phyloP scores from a whole-genome alignment of 2,329 filamentous ascomycete species.

The Colletotrichum somersetense region DNA sequence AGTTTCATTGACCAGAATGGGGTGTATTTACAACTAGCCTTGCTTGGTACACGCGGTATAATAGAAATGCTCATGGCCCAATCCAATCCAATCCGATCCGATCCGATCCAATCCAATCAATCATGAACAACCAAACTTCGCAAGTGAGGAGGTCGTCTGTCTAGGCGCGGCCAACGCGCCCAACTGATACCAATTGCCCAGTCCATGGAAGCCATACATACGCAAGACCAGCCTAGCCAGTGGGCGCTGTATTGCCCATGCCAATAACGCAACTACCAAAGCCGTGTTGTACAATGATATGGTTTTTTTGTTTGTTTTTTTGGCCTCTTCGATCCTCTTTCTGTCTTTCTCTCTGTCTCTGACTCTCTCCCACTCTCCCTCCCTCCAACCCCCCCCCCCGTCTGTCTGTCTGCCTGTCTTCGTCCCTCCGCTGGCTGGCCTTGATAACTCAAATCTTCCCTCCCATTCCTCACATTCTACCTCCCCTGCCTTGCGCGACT shows the following conservation, averaged over 20 bases:
- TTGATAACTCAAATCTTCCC: not conserved
- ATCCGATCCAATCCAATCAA: no score
- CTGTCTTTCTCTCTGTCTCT: no score
- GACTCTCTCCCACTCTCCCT: no score
- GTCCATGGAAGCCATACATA: no score
- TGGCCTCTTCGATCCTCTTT: not conserved
- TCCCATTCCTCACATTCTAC: not conserved
- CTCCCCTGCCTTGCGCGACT: not conserved
- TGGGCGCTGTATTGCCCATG: not conserved
- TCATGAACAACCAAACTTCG: not conserved
- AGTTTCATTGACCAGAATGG: slow-evolving; percentile 9
- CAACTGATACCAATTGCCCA: not conserved
- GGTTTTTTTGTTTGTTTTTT: not conserved
- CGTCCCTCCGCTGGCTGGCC: not conserved
- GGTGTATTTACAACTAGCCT: not conserved
- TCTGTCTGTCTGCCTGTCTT: no score
- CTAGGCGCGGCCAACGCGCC: no score
- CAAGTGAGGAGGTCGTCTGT: not conserved
- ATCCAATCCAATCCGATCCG: not conserved
- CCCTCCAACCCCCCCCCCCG: no score
- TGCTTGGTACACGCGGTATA: slow-evolving; percentile 32
- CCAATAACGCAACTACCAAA: no score
- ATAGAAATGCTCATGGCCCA: slow-evolving; percentile 26
- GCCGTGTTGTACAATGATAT: not conserved
- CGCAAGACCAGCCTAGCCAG: no score